Base-by-base conservation (phyloP, 768 basidiomycete genomes). In the Leucosporidium yakuticum region DNA sequence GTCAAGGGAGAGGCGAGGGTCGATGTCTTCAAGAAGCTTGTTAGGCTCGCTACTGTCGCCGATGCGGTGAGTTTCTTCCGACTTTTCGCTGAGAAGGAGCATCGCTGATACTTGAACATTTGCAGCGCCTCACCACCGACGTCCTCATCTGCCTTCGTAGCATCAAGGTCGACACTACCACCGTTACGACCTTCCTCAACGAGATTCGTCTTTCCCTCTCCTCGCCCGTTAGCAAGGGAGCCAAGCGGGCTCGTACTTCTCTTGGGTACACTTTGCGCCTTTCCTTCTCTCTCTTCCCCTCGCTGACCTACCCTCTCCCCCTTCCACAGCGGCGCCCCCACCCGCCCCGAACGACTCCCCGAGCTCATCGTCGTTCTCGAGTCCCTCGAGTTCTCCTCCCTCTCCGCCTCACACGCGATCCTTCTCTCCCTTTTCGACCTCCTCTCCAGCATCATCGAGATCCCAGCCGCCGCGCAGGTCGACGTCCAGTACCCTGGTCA, bases 401-500 rank as follows among this genome's bases (percentile, higher is more conserved):
- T 73, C 6, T 27, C 62, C 1, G 67, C 72, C 1, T 62, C 65
- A 11, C 61, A 67, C 56, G 61, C 48, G 5, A 60, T 75, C 23
- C 69, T 75, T 21, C 69, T 70, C 50, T 27, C 44, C 39, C 56
- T 71, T 1, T 69, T 75, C 56, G 71, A 73, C 15, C 50, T 71
- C 34, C 70, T 75, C 34, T 69, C 71, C 4, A 49, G 48, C 4
- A 56, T 74, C 25, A 73, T 76, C 50, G 70, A 76, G 31, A 44
- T 74, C 21, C 65, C 71, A 21, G 44, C 64, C 3, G 29, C 51
- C n/a, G 57, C 65, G 20, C 65, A 68, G 47, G 54, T 55, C n/a
- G 75, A 76, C 48, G 49, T 73, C 15, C 49, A 63, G 19, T 74
- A 76, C 61, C 61, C 65, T 4, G 68, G 68, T 5, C 75, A 76